Base-by-base conservation (phyloP, 2,329 filamentous ascomycete species). In the Sarocladium strictum region DNA sequence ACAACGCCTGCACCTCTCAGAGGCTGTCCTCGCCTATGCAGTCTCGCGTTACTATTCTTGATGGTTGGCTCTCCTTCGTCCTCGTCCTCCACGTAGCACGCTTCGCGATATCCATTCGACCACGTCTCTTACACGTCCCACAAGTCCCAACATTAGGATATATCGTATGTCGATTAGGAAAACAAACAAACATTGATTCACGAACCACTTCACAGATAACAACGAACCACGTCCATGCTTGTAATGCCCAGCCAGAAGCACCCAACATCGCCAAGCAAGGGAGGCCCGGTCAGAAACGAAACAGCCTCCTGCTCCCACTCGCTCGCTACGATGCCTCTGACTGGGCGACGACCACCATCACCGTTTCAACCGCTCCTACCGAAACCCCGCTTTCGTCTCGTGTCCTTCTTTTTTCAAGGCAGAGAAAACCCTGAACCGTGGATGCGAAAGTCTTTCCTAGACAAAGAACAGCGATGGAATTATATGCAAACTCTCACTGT, bases 241-340 rank as follows among this genome's bases (percentile, higher is more conserved):
- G 12, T 35, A 23, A 9, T 49, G 43, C 24, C 27, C 47, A 51
- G 47, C 23, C 47, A 17, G n/a, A 27, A 21, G 47, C 47, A 35
- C 35, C 26, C 21, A 45, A 45, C 40, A 24, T 19, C 40, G 5
- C 40, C 27, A 27, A 17, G 47, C 47, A 51, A 51, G 47, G 47
- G 47, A 51, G 47, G 23, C 24, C 40, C 35, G 27, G 47, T 27
- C n/a, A n/a, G 47, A 35, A 51, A 51, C 47, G 47, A 51, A 51
- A 51, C 47, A 17, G 27, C 24, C 38, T 43, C 38, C 10, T n/a
- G 23, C 43, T 10, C n/a, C n/a, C 11, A 38, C 12, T 38, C 35
- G 12, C 35, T 38, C 35, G 35, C 35, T 38, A 38, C 23, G 29
- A 32, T 32, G 29, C 29, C 21, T 35, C 29, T 51, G 26, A 51